These are phyloP conservation scores for Ceraceosorus guamensis DNA, from an alignment of 1,284 basidiomycete genomes.

Conservation along the genomic window DNA sequence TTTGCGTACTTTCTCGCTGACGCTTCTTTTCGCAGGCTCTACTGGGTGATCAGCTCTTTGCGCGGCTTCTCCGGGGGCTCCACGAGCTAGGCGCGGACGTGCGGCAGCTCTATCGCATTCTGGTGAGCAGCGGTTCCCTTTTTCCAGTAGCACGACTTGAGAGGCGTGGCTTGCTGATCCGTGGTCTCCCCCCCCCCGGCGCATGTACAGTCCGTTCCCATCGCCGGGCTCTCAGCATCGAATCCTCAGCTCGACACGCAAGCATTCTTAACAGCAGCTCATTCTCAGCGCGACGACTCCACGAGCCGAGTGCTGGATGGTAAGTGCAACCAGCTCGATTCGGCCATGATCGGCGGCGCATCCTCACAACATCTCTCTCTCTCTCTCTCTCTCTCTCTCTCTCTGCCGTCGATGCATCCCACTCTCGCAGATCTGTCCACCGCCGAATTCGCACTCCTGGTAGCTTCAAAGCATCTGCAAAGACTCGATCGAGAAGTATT, in stretches of 20 bases:
- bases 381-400: constrained; percentile 8
- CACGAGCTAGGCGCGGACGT: not conserved
- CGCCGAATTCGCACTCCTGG: constrained; percentile 35
- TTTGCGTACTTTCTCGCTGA: not conserved
- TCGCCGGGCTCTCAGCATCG: no score
- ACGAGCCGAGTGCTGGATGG: not conserved
- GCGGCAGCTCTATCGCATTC: not conserved
- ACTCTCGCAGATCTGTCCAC: constrained; percentile 24
- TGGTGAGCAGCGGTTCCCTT: not conserved
- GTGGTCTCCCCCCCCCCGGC: no score
- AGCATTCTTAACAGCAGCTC: no score
- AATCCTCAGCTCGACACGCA: no score
- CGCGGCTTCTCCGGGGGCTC: not conserved
- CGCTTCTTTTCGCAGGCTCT: not conserved
- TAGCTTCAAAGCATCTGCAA: constrained; percentile 41
- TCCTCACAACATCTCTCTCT: not conserved
- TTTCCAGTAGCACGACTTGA: no score
- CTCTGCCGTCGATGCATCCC: not conserved
- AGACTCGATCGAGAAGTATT: constrained; percentile 33
- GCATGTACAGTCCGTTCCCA: no score
- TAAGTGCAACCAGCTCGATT: not conserved
- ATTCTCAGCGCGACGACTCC: not conserved
- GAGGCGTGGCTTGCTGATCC: no score
- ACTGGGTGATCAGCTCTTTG: not conserved
- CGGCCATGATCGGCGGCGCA: not conserved